Conservation (phyloP, 345 rosid genomes). For the Pugionium dolabratum region DNA sequence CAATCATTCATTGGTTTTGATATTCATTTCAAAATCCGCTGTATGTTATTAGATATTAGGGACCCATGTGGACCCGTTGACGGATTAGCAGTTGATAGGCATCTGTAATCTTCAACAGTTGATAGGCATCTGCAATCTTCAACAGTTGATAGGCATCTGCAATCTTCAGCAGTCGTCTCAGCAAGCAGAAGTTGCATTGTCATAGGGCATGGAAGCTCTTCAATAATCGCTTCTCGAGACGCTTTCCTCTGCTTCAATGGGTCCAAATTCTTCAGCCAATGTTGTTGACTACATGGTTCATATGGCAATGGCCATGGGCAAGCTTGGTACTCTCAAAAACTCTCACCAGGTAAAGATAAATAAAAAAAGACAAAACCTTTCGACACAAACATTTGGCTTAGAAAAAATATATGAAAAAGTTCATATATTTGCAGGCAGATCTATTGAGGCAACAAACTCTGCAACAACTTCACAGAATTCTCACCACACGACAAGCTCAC, state of each 20-base stretch:
- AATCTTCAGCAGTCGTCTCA: slow-evolving; percentile 96
- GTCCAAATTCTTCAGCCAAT: slow-evolving; percentile 65
- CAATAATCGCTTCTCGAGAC: slow-evolving; percentile 89
- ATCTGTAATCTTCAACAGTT: slow-evolving; percentile 89
- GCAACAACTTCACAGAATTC: slow-evolving; percentile 83
- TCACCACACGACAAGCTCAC: too few relatives aligned
- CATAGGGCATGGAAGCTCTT: slow-evolving; percentile 96
- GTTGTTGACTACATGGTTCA: slow-evolving; percentile 90
- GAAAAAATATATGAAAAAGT: slow-evolving; percentile 1
- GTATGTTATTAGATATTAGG: slow-evolving; percentile 59
- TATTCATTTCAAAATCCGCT: not conserved
- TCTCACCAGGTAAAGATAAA: slow-evolving; percentile 65
- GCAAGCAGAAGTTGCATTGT: slow-evolving; percentile 95
- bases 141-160: slow-evolving; percentile 86
- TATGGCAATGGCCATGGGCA: slow-evolving; percentile 93
- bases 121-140: slow-evolving; percentile 92
- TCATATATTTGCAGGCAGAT: slow-evolving; percentile 62
- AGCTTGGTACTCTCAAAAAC: slow-evolving; percentile 77
- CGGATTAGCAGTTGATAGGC: slow-evolving; percentile 90
- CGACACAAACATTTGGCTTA: not conserved
- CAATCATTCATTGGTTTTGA: not conserved
- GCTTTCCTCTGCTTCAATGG: slow-evolving; percentile 64
- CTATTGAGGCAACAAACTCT: slow-evolving; percentile 87
- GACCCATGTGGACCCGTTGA: slow-evolving; percentile 84
- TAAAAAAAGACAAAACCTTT: slow-evolving; percentile 1